Evolutionary conservation across 352 stramenopile genomes (phyloP), one percentile per base, ranked within the genome.

Genomic region (Phytophthora capsici): DNA sequence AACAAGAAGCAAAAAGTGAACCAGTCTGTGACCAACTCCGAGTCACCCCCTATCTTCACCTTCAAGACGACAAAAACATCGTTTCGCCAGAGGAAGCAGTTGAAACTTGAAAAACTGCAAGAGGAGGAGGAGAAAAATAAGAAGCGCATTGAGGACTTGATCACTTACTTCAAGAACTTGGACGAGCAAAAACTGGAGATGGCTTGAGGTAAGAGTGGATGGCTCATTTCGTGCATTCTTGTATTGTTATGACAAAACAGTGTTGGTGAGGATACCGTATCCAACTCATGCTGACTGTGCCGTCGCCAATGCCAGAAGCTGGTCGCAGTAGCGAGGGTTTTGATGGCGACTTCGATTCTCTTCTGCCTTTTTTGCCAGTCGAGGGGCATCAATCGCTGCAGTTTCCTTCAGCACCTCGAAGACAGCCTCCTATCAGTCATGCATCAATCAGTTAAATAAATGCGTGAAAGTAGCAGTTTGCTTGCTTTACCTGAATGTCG

Each of bases 401-500:
- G 82, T 85, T 63, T 90, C 79, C 71, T 84, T 81, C 34, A 95
- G 63, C 48, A 95, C 85, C 7, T 79, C 63, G 5, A 91, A 75
- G 25, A 94, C 86, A 28, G 87, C 84, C 19, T 81, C 73, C 84
- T 94, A 57, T 16, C 32, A 25, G 60, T 49, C 34, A 71, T 40
- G 3, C 20, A 54, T 12, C 10, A 51, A 54, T 12, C 10, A 51
- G 12, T 69, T 43, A 47, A 19, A 32, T 13, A 36, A 26, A 58
- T 20, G 16, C 51, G 14, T 50, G 8, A 40, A 16, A 22, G 52
- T 30, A 37, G 28, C 8, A 41, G 45, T 26, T 59, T 65, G 6
- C 38, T 26, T n/a, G n/a, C n/a, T n/a, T n/a, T 63, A 91, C 85
- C 78, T 96, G 89, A 20, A 98, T 96, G 30, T 84, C 78, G 17